Base-by-base conservation (phyloP, 106 monocot genomes). In the Dioscorea zingiberensis region DNA sequence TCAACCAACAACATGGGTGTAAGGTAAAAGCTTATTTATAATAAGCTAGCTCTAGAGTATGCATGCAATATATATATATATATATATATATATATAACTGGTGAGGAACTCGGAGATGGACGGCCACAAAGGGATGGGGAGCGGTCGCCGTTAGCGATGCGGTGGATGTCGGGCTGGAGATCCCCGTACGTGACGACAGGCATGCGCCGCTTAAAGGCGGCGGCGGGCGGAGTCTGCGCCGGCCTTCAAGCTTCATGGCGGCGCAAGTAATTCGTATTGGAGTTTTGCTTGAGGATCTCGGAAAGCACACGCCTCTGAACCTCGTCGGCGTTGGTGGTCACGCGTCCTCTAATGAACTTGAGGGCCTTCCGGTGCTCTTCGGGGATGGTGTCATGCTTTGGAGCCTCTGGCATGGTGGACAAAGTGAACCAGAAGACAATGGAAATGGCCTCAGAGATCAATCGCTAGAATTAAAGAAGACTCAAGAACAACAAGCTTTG, bases 41-140 rank as follows among this genome's bases (percentile, higher is more conserved):
- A n/a, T n/a, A n/a, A n/a, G n/a, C n/a, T n/a, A n/a, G n/a, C n/a
- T n/a, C n/a, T n/a, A n/a, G n/a, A n/a, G n/a, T n/a, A n/a, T n/a
- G n/a, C 38, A 38, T 38, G 38, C 38, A 38, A 38, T 10, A 21
- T 44, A 62, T 18, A 62, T 48, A 67, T 16, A 47, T 18, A 29
- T 5, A 53, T 68, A 11, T 58, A 13, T 48, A 9, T 25, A 7
- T 25, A 23, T 26, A 26, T 18, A 90, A 85, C 93, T 93, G 11
- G 93, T 93, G 64, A 93, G 83, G 59, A 93, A 93, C 63, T 93
- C 93, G 64, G 85, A 83, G 71, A 93, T 78, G 71, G 93, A 8
- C 60, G 72, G 66, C 81, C 75, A 47, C 79, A 89, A 69, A 93
- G 81, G 69, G 89, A 84, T 27, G 83, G 81, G 2, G 93, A 93